Evolutionary conservation across 176 grass and related monocot species (phyloP).

Genomic region (Metroxylon sagu): DNA sequence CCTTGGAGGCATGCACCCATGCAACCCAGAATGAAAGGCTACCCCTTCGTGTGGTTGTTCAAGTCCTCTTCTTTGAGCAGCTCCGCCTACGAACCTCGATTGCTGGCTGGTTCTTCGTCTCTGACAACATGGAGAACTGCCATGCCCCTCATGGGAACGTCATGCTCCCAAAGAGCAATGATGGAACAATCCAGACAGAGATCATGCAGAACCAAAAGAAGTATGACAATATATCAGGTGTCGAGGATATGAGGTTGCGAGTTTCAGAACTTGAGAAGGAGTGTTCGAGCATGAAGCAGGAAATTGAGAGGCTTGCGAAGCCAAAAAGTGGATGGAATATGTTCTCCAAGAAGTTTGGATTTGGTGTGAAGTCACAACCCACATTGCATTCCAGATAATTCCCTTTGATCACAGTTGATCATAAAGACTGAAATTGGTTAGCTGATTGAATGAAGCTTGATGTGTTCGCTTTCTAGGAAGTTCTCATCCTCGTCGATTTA

Average conservation of each 20-base stretch:
- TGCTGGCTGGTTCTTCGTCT: constrained; percentile 56
- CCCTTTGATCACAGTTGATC: too few relatives aligned
- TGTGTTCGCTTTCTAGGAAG: not conserved
- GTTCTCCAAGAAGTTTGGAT: constrained; percentile 42
- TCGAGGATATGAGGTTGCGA: constrained; percentile 33
- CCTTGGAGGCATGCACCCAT: constrained; percentile 65
- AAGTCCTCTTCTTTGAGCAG: constrained; percentile 83
- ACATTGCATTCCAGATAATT: constrained; percentile 32
- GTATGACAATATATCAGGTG: constrained; percentile 1
- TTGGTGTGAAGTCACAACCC: constrained; percentile 39
- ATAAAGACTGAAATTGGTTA: too few relatives aligned
- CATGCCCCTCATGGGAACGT: constrained; percentile 21
- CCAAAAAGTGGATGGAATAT: constrained; percentile 51
- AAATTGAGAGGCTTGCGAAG: constrained; percentile 49
- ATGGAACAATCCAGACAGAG: not conserved
- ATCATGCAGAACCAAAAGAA: constrained; percentile 5
- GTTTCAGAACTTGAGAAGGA: constrained; percentile 67
- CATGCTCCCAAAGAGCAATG: constrained; percentile 28
- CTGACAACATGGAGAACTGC: constrained; percentile 32
- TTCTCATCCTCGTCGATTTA: too few relatives aligned
- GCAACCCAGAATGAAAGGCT: constrained; percentile 68
- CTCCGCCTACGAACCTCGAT: constrained; percentile 70
- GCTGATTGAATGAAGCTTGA: not conserved
- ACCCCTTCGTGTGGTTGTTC: constrained; percentile 63
- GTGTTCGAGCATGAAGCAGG: constrained; percentile 58